Conservation (phyloP, 148 eudicot species). For the Rhododendron williamsianum region DNA sequence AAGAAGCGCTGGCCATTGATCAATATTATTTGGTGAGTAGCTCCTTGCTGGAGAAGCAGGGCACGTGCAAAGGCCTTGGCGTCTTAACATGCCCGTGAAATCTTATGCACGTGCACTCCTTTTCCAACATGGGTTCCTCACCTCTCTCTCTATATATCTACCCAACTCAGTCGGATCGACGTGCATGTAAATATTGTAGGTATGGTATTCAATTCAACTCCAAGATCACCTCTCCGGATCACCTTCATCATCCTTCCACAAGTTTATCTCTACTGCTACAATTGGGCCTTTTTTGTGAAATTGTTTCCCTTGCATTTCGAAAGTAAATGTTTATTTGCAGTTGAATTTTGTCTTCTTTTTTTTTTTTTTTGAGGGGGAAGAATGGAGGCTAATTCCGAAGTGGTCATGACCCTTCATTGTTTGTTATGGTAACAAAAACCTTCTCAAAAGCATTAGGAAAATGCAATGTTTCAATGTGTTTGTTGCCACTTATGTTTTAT, state of each 20-base stretch:
- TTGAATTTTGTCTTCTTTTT: no score
- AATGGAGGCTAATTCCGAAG: background rate
- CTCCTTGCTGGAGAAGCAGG: constrained; percentile 35
- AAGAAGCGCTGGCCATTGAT: background rate
- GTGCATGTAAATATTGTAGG: background rate
- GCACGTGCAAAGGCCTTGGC: constrained; percentile 23
- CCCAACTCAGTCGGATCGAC: background rate
- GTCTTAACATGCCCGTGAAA: background rate
- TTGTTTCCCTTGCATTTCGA: background rate
- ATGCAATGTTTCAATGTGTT: background rate
- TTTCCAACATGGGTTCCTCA: constrained; percentile 50
- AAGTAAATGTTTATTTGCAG: no score
- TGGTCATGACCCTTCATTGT: background rate
- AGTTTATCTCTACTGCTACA: background rate
- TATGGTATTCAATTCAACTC: background rate
- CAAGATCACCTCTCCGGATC: background rate
- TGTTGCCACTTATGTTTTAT: background rate
- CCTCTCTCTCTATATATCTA: background rate
- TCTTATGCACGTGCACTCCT: constrained; percentile 52
- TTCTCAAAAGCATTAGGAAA: background rate
- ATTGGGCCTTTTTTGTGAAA: background rate
- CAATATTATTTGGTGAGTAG: constrained; percentile 8
- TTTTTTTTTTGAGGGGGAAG: background rate
- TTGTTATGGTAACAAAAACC: background rate
- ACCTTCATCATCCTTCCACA: background rate